Evolutionary conservation across 2,329 filamentous ascomycete genomes (phyloP).

Genomic region (Ophiocordyceps robertsii): DNA sequence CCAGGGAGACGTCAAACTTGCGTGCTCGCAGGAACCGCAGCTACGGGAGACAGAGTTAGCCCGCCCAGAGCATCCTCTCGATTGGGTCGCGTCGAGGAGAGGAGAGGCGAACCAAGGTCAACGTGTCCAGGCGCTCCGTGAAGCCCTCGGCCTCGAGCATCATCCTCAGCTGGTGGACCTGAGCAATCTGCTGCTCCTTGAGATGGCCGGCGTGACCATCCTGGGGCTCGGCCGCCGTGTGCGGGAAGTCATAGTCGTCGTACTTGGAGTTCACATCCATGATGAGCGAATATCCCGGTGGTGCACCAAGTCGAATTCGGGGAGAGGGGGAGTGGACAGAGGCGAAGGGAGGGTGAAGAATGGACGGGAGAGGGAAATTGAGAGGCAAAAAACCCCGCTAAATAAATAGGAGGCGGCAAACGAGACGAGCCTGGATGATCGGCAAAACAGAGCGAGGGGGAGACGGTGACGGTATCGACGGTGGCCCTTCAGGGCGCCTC

Average conservation of each 20-base stretch:
- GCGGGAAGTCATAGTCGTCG: conserved; percentile 91
- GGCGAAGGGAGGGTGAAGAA: not conserved
- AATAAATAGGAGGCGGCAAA: not conserved
- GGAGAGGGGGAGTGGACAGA: not conserved
- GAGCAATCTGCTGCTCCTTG: conserved; percentile 74
- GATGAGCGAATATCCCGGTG: conserved; percentile 9
- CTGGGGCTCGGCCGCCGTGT: conserved; percentile 53
- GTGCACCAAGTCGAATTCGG: not conserved
- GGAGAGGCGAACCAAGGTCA: conserved; percentile 59
- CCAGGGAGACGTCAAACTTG: conserved; percentile 77
- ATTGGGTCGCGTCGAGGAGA: not conserved
- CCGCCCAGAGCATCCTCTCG: not conserved
- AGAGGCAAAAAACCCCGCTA: not conserved
- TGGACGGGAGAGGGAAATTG: not conserved
- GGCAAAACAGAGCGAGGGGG: not conserved
- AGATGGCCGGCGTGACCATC: conserved; percentile 81
- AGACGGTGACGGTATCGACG: conserved; percentile 1
- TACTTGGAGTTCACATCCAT: conserved; percentile 74
- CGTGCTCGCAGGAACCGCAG: conserved; percentile 84
- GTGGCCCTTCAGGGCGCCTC: not conserved
- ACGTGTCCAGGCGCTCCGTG: conserved; percentile 75
- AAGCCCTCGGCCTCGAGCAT: conserved; percentile 75
- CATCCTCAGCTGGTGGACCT: conserved; percentile 72
- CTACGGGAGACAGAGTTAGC: conserved; percentile 22
- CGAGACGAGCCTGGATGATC: not conserved